phyloP scores from a whole-genome alignment of 306 rosid genomes.

The Hylodesmum podocarpum region DNA sequence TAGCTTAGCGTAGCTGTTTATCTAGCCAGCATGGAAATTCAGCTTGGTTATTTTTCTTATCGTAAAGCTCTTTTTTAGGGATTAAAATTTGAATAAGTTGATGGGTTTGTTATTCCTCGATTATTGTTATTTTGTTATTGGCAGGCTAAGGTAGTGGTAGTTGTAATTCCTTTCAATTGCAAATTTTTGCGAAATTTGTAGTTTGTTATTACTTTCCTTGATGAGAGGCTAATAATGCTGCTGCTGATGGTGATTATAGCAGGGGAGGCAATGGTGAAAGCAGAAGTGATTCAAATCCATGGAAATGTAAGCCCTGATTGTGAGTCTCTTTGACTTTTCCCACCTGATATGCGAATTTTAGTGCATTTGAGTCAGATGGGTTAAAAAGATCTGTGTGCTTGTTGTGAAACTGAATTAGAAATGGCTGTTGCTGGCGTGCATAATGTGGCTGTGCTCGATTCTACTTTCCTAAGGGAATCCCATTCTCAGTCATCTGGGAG shows the following conservation, averaged over 20 bases:
- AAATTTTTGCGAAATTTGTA: conserved; percentile 19
- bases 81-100: neutral
- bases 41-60: neutral
- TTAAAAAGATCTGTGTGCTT: conserved; percentile 36
- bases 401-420: conserved; percentile 25
- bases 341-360: conserved; percentile 32
- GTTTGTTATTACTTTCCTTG: conserved; percentile 22
- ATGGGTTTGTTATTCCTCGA: neutral
- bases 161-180: conserved; percentile 2
- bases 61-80: neutral
- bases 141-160: conserved; percentile 42
- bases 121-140: conserved; percentile 4
- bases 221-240: conserved; percentile 31
- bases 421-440: conserved; percentile 95
- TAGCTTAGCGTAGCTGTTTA: neutral
- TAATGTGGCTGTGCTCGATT: conserved; percentile 66
- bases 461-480: conserved; percentile 73
- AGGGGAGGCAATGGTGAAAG: neutral
- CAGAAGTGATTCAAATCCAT: conserved; percentile 18
- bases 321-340: conserved; percentile 40
- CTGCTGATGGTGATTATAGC: neutral
- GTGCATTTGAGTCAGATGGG: conserved; percentile 54
- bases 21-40: conserved; percentile 3
- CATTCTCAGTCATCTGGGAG: conserved; percentile 57
- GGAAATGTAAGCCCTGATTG: conserved; percentile 34